Percentiles rank a stretch among this genome's conserved stretches.
These are phyloP conservation scores for Jatropha curcas DNA, from an alignment of 345 rosid genomes.

Conservation along the genomic window DNA sequence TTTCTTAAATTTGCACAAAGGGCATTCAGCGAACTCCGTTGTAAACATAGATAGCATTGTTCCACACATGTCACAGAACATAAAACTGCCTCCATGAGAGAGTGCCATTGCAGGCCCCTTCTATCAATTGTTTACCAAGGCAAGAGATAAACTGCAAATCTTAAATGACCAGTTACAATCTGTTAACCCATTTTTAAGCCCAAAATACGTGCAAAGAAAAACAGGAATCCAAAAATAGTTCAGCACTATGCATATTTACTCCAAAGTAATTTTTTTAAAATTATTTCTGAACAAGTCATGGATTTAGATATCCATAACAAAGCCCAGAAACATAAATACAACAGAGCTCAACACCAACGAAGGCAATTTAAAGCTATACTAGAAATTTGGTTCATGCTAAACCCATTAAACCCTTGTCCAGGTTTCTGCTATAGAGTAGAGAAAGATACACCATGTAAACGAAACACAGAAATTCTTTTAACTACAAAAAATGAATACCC, in stretches of 20 bases:
- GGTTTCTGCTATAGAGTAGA: no score
- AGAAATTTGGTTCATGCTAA: no score
- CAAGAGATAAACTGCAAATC: not conserved
- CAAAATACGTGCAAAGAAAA: no score
- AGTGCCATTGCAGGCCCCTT: conserved; percentile 28
- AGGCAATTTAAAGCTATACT: no score
- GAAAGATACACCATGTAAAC: no score
- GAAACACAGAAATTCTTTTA: no score
- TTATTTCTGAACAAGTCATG: not conserved
- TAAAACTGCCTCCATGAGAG: conserved; percentile 40
- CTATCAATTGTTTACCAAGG: not conserved
- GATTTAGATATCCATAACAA: not conserved
- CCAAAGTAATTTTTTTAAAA: no score
- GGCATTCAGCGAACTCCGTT: conserved; percentile 31
- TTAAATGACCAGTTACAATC: not conserved
- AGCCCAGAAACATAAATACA: not conserved
- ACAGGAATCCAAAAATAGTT: no score
- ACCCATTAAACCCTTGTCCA: no score
- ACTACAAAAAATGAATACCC: not conserved
- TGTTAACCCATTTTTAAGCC: not conserved
- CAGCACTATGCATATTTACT: no score
- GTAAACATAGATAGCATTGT: conserved; percentile 39
- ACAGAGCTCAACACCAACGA: no score
- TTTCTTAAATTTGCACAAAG: conserved; percentile 42
- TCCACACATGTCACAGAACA: conserved; percentile 60